Base-by-base conservation (phyloP, 768 basidiomycete genomes). In the Ephemerocybe angulata region DNA sequence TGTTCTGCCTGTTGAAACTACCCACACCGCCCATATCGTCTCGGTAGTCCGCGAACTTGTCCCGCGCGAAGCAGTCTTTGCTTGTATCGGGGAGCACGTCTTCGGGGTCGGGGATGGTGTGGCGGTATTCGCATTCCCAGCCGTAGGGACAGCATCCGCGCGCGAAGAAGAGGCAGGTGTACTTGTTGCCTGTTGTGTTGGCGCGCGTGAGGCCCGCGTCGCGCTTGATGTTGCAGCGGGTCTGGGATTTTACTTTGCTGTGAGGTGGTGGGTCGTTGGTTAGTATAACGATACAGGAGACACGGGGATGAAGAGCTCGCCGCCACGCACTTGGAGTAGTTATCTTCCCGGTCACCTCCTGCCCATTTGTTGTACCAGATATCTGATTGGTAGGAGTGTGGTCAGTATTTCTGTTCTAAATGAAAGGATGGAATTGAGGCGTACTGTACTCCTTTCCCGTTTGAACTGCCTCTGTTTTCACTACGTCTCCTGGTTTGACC, bases 321-420 rank as follows among this genome's bases (percentile, higher is more conserved):
- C 17, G 50, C 40, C 13, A 57, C 87, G 55, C 60, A 93, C 94
- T 93, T 96, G 31, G 94, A 95, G 67, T 98, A 93, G 55, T 84
- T 88, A 67, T 99, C 96, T 69, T 98, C 97, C 28, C 93, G 84
- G 68, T 99, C 97, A 53, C 96, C 97, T 52, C 97, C 97, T n/a
- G 97, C 97, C 96, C 96, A 98, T 74, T 97, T 96, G 72, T 98
- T 94, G 69, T 96, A 98, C 96, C 97, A 99, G 50, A 96, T 90
- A 71, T 99, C 90, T 90, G 56, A 40, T 38, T 29, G 52, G 50
- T 60, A 60, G 59, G 30, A 51, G 61, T 24, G 25, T 3, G 27
- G 30, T 49, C 11, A 57, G 35, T 17, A 17, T 29, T 38, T 28
- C 3, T 27, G 41, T 31, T 35, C 40, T 43, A 19, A 40, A 30